Base-by-base conservation (phyloP, 2,329 filamentous ascomycete genomes). In the Cladophialophora immunda region DNA sequence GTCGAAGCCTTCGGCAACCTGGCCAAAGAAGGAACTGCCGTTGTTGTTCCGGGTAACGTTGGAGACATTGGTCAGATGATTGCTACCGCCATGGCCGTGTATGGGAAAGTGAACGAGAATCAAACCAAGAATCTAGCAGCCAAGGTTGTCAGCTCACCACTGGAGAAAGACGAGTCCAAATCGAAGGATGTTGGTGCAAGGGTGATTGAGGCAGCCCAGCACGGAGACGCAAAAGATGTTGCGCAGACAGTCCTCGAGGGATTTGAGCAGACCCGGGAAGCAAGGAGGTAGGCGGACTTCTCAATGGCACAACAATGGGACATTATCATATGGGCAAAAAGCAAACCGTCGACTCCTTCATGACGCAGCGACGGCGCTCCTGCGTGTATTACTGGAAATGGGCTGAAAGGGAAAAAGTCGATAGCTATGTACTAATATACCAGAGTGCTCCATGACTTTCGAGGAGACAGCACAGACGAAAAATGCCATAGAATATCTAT, bases 31-130 rank as follows among this genome's bases (percentile, higher is more conserved):
- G 93, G 95, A 74, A 99, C 95, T 3, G 92, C 93, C 4, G 91
- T 99, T 30, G 93, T 99, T 22, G 94, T 99, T 15, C 95, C 95
- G 0, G 95, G 95, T 11, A 98, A 99, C 76, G 93, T 99, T 41
- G 95, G 95, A 68, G 95, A 99, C 77, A 94, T 99, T 73, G 91
- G 93, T 62, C 89, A 92, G 73, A 97, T 99, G 94, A 98, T 99
- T 78, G 94, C 95, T 45, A 96, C 92, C 19, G 95, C 94, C 1
- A 89, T 99, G 84, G 91, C 93, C 62, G 94, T 99, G 19, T 99
- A 97, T 78, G 93, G 94, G 66, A 97, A 97, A 78, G 92, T 99
- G 53, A 93, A 89, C 73, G 88, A 94, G 75, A 87, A 90, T 0
- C 93, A 97, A 80, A 87, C 88, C 29, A 90, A 87, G 76, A 83